Conservation (phyloP, 106 monocot species). For the Platanthera zijinensis region DNA sequence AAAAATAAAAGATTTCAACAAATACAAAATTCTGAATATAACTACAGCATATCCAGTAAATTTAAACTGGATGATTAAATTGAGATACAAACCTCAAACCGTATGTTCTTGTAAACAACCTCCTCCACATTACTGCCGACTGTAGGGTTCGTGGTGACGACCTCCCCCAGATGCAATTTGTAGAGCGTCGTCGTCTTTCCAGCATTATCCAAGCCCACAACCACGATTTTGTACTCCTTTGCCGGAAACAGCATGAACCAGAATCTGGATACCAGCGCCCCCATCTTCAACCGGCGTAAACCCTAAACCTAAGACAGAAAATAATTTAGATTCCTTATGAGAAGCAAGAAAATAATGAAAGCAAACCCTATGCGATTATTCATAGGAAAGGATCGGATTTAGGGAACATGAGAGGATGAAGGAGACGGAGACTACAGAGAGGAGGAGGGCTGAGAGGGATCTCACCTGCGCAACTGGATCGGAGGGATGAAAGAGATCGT, state of each 20-base stretch:
- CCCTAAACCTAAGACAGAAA: neutral
- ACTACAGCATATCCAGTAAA: neutral
- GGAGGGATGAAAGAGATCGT: neutral
- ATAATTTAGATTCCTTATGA: neutral
- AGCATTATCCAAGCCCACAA: slow-evolving; percentile 62
- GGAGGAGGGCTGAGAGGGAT: neutral
- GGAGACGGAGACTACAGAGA: neutral
- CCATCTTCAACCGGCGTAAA: slow-evolving; percentile 24
- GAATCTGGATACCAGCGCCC: slow-evolving; percentile 47
- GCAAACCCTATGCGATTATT: neutral
- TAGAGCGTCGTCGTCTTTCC: slow-evolving; percentile 69
- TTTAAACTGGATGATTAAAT: neutral
- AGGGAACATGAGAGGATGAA: neutral
- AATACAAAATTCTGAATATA: neutral
- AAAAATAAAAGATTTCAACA: neutral
- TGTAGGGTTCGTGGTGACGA: slow-evolving; percentile 59
- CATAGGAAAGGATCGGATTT: neutral
- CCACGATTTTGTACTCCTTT: slow-evolving; percentile 72
- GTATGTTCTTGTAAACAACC: slow-evolving; percentile 63
- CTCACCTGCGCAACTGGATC: slow-evolving; percentile 1
- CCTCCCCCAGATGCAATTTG: slow-evolving; percentile 65
- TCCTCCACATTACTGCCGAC: slow-evolving; percentile 75
- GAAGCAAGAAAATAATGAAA: neutral
- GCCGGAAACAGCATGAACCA: slow-evolving; percentile 72
- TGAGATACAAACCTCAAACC: slow-evolving; percentile 39